Conservation (phyloP, 2,329 filamentous ascomycete species). For the Neonectria punicea region DNA sequence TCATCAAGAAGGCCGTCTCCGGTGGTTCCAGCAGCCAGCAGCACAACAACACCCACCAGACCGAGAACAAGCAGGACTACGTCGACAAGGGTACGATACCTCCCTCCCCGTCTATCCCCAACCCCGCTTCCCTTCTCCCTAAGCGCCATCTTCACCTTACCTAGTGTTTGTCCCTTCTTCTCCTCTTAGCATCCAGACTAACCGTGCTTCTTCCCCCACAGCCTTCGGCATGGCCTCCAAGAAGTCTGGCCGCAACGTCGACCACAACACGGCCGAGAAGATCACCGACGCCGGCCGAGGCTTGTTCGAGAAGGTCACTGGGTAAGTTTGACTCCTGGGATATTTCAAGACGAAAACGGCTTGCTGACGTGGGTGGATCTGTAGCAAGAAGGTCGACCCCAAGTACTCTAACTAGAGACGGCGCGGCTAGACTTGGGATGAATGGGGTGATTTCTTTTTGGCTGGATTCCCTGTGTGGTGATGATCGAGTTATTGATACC, state of each 20-base stretch:
- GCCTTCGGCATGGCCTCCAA: constrained; percentile 45
- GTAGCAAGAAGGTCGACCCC: constrained; percentile 36
- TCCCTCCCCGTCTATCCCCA: background rate
- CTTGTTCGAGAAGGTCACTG: constrained; percentile 50
- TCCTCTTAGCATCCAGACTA: background rate
- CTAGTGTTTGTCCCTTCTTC: background rate
- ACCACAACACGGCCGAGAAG: constrained; percentile 51
- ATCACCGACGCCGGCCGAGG: constrained; percentile 50
- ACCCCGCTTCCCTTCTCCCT: background rate
- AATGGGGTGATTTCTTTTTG: background rate
- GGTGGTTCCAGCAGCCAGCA: constrained; percentile 30
- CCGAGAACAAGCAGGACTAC: constrained; percentile 44
- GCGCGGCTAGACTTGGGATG: background rate
- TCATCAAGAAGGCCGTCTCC: constrained; percentile 50
- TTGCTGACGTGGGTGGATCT: constrained; percentile 6
- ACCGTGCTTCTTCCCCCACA: constrained; percentile 22
- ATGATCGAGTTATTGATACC: constrained; percentile 19
- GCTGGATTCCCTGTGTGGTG: constrained; percentile 1
- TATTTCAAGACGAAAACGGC: background rate
- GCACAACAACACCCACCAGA: constrained; percentile 22
- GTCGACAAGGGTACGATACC: constrained; percentile 50
- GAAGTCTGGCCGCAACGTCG: constrained; percentile 50
- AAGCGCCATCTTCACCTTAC: background rate
- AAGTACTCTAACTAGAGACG: constrained; percentile 50
- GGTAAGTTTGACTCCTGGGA: constrained; percentile 42